phyloP scores from a whole-genome alignment of 2,329 filamentous ascomycete genomes.

The Verticillium isaacii region DNA sequence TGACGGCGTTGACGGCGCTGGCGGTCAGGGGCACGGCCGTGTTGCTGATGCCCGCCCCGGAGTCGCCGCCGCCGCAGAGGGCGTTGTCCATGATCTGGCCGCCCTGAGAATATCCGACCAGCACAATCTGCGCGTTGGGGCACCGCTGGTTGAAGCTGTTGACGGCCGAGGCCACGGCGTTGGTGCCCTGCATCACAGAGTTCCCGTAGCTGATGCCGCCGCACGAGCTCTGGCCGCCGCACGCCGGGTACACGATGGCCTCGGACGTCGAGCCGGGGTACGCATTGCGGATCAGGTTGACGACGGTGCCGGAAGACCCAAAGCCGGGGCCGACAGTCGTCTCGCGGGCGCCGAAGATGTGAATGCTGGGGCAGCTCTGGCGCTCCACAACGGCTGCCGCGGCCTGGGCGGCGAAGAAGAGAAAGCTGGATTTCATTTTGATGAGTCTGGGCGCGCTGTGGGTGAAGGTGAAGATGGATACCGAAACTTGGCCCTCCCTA shows the following conservation, averaged over 20 bases:
- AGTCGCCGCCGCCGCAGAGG: slow-evolving; percentile 54
- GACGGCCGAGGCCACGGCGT: slow-evolving; percentile 54
- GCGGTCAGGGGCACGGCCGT: slow-evolving; percentile 37
- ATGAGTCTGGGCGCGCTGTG: neutral
- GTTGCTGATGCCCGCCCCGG: slow-evolving; percentile 37
- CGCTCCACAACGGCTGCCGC: neutral
- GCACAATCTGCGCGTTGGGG: slow-evolving; percentile 51
- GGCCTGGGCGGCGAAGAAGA: neutral
- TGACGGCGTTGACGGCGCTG: slow-evolving; percentile 48
- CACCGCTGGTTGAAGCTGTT: slow-evolving; percentile 53
- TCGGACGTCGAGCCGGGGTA: slow-evolving; percentile 48
- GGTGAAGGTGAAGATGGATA: neutral
- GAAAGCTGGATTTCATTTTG: neutral
- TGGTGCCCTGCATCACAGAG: slow-evolving; percentile 53
- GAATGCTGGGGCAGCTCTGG: slow-evolving; percentile 30
- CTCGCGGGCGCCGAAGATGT: slow-evolving; percentile 43
- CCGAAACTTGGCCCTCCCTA: neutral
- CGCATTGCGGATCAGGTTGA: slow-evolving; percentile 42
- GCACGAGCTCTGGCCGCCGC: slow-evolving; percentile 54
- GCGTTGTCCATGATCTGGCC: slow-evolving; percentile 62
- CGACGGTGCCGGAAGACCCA: slow-evolving; percentile 43
- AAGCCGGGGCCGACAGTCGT: slow-evolving; percentile 47
- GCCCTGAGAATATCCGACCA: slow-evolving; percentile 61
- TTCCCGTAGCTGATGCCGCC: slow-evolving; percentile 55
- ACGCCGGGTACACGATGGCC: slow-evolving; percentile 56